Base-by-base conservation (phyloP, 768 basidiomycete genomes). In the Termitomyces sp. region DNA sequence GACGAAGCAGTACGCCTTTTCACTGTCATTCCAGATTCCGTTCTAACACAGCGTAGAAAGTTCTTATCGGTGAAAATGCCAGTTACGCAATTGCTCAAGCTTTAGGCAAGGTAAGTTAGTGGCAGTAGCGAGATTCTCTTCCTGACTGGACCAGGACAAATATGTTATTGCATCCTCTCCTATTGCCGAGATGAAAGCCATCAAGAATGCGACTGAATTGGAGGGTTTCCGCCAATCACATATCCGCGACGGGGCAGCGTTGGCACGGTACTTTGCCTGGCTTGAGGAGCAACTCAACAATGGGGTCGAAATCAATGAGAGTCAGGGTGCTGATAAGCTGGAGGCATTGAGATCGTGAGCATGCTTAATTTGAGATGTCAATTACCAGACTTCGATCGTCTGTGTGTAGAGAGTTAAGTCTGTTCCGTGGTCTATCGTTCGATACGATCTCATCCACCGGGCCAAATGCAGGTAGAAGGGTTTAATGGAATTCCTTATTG, bases 241-340 rank as follows among this genome's bases (percentile, higher is more conserved):
- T 67, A 84, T 96, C 33, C 82, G 95, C 10, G 96, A 98, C 69
- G 94, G 96, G 0, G 85, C 80, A 1, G 95, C 95, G 0, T 77
- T 98, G 48, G 85, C 82, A 8, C 81, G 87, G 14, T 99, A 98
- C 72, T 98, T 98, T 64, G 79, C 93, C 0, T 99, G 96, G 97
- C 77, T 99, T 1, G 94, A 98, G 70, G 89, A 94, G 60, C 81
- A 87, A 62, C 75, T 98, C 18, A 70, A 79, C 3, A 73, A 78
- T 7, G 90, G 85, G 0, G 76, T 74, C 18, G 78, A 76, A 57
- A 50, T 95, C 58, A 86, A 80, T 43, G 96, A 99, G 69, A 86
- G 85, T 61, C 80, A 93, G 59, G 96, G 82, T 13, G 88, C 94
- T 1, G 82, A 84, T 63, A 75, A 86, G 63, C 76, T 99, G 51